These are phyloP conservation scores for Pyrrhoderma noxium DNA, from an alignment of 1,284 basidiomycete genomes.

Conservation along the genomic window DNA sequence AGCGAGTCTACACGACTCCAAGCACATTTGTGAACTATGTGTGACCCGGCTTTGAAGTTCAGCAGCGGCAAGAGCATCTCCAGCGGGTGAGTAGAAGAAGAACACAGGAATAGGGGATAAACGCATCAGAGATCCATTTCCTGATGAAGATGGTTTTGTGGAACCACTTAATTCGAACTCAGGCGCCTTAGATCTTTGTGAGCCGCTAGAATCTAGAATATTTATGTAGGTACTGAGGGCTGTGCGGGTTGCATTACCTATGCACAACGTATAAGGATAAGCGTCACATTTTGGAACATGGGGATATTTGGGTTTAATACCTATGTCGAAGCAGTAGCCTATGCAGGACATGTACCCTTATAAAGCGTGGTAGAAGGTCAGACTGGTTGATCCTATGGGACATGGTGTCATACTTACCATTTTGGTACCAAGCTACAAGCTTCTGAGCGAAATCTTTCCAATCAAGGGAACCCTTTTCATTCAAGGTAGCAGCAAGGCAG, in stretches of 20 bases:
- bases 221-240: constrained; percentile 1
- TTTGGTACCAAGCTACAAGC: constrained; percentile 14
- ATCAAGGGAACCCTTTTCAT: constrained; percentile 14
- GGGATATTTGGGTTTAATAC: background rate
- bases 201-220: background rate
- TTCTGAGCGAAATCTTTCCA: constrained; percentile 20
- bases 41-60: constrained; percentile 5
- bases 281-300: background rate
- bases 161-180: constrained; percentile 1
- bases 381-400: background rate
- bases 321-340: constrained; percentile 22
- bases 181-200: too few species aligned
- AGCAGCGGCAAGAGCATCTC: constrained; percentile 1
- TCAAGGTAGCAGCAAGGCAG: constrained; percentile 14
- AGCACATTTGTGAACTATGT: constrained; percentile 8
- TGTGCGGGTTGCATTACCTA: constrained; percentile 4
- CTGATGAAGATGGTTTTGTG: background rate
- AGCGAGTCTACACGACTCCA: constrained; percentile 10
- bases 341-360: constrained; percentile 21
- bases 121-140: constrained; percentile 15
- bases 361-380: background rate
- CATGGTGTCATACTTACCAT: constrained; percentile 9
- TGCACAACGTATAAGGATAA: background rate
- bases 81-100: background rate
- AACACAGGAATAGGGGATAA: constrained; percentile 11